Evolutionary conservation across 441 rosid genomes (phyloP), one percentile per base, ranked within the genome.

Genomic region (Cnidoscolus chayamansa): DNA sequence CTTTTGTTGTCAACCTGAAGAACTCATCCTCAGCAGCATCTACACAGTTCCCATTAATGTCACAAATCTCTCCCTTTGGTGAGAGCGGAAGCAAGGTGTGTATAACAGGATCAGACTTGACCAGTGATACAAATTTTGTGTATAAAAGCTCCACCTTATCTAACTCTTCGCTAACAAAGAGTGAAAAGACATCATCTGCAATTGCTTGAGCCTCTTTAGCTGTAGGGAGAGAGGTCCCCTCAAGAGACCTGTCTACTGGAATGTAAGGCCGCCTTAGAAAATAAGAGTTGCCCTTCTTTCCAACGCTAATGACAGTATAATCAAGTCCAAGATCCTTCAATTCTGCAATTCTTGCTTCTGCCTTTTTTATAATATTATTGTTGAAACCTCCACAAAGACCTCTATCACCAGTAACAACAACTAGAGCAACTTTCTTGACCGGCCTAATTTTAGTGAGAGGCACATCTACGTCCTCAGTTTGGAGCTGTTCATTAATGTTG

Each of bases 11-110:
- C 76, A 94, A 25, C 80, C 97, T 86, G 79, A 94, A 94, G 70
- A 94, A 77, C 74, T 94, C 98, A 56, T 94, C 98, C 77, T 90
- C 99, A 0, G 92, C 94, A 16, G 97, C 98, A 79, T 94, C 97
- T 3, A 94, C 93, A 78, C 93, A 87, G 72, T 79, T 80, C 6
- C 99, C 99, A 74, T 94, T 90, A 0, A 84, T 61, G 80, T 90
- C 99, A 70, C 96, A 86, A 6, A 92, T 85, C 82, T 90, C 97
- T 69, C 99, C 98, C 76, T 80, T 90, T 0, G 94, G 94, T 0
- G 99, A 94, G 7, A 94, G 73, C 10, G 99, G 98, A 68, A 92
- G 87, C 81, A 94, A 62, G 58, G 97, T 92, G 76, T 90, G 98
- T 56, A 94, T 90, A 30, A 92, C 94, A n/a, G 96, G 97, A 73